Evolutionary conservation across 2,329 filamentous ascomycete genomes (phyloP), one percentile per base, ranked within the genome.

Genomic region (Nemania sp.): DNA sequence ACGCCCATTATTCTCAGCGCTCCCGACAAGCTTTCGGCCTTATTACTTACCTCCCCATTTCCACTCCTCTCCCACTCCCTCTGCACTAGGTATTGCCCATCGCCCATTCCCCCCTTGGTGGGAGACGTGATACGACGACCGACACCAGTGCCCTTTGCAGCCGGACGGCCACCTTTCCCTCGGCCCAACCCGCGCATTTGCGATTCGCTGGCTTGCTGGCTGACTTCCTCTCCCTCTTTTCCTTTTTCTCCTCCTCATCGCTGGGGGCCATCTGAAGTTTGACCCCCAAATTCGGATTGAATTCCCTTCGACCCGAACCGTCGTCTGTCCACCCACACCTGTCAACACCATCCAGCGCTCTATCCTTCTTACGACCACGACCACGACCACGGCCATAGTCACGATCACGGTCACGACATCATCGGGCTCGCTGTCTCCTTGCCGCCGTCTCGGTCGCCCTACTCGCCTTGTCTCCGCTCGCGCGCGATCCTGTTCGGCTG

Each of bases 1-100:
- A 53, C 34, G 15, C 20, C 41, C 51, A 28, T 24, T 33, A 34
- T 44, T 39, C 46, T 47, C 42, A 42, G 39, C 26, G 40, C 23
- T 22, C 46, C 49, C 53, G 42, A 33, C 47, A 26, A 51, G 49
- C 53, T 48, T 46, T 58, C 52, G 58, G 58, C 55, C 58, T 60
- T 58, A 56, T 58, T 57, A 51, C n/a, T n/a, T 50, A 52, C 49
- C 3, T 31, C 28, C 49, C 52, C 57, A 53, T 47, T 48, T 50
- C 20, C 20, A 20, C 23, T 20, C 24, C 22, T 22, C 37, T 12
- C 28, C 28, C 28, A 31, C 5, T 31, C 28, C 11, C 5, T 31
- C 28, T 14, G 11, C 28, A 5, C 28, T 14, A 31, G 8, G 28
- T 31, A 31, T 41, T 37, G 40, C 37, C 43, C 45, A 41, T 42